phyloP scores from a whole-genome alignment of 192 early-diverging fungal species.

The Entrophospora sp. region DNA sequence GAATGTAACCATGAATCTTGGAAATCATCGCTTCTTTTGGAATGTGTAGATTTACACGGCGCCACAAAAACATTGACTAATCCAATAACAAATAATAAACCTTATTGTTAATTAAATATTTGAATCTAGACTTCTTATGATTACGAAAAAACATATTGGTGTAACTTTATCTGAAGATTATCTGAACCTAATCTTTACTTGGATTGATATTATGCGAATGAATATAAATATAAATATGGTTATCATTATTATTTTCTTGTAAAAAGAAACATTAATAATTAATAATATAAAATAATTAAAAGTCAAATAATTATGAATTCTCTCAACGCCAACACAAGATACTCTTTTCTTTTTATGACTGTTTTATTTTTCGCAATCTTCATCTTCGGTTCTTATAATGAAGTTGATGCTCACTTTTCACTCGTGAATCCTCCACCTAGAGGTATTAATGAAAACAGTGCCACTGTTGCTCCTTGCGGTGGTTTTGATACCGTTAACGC shows the following conservation, averaged over 20 bases:
- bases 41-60: too few relatives aligned
- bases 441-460: not conserved
- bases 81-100: not conserved
- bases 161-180: not conserved
- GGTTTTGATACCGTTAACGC: not conserved
- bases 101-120: not conserved
- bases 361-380: not conserved
- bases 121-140: not conserved
- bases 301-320: too few relatives aligned
- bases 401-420: not conserved
- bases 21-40: too few relatives aligned
- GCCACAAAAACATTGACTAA: too few relatives aligned
- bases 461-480: not conserved
- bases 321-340: too few relatives aligned
- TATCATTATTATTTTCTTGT: not conserved
- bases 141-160: too few relatives aligned
- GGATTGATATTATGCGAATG: not conserved
- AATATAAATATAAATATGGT: not conserved
- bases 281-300: too few relatives aligned
- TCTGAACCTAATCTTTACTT: not conserved
- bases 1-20: too few relatives aligned
- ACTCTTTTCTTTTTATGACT: not conserved
- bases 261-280: not conserved
- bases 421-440: not conserved
- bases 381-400: not conserved